phyloP scores from a whole-genome alignment of 768 basidiomycete species.

The Nevesoporus exiguus region DNA sequence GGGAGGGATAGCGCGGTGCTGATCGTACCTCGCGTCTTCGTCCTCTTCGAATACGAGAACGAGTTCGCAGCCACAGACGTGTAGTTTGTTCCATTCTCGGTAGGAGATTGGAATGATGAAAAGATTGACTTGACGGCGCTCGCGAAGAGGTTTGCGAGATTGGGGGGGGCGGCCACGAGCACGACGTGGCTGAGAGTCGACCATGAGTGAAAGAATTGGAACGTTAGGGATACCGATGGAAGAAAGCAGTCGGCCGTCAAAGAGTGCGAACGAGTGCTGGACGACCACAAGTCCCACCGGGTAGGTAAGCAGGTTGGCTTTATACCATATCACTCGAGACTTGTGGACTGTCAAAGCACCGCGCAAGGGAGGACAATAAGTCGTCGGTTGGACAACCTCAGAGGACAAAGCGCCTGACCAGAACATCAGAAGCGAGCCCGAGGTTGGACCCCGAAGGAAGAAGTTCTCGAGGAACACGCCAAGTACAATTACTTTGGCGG shows the following conservation, averaged over 20 bases:
- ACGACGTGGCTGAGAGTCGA: too few relatives aligned
- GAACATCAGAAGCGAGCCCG: not conserved
- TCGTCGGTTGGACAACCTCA: not conserved
- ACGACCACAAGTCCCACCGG: not conserved
- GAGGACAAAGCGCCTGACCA: not conserved
- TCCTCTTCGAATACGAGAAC: conserved; percentile 7
- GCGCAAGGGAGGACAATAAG: not conserved
- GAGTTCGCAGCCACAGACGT: not conserved
- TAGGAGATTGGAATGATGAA: conserved; percentile 9
- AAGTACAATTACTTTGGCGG: too few relatives aligned
- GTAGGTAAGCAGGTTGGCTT: not conserved
- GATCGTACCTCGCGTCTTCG: not conserved
- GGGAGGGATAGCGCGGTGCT: not conserved
- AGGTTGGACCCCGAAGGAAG: not conserved
- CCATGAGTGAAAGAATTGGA: not conserved
- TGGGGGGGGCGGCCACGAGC: not conserved
- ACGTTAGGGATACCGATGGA: not conserved
- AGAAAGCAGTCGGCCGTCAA: not conserved
- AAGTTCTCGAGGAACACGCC: not conserved
- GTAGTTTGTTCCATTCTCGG: not conserved
- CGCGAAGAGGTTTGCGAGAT: conserved; percentile 3
- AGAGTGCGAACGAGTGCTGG: not conserved
- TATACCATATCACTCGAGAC: not conserved
- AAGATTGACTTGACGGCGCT: conserved; percentile 9
- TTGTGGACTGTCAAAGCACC: conserved; percentile 1